Evolutionary conservation across 768 basidiomycete genomes (phyloP).

Genomic region (Hygrocybe punicea): DNA sequence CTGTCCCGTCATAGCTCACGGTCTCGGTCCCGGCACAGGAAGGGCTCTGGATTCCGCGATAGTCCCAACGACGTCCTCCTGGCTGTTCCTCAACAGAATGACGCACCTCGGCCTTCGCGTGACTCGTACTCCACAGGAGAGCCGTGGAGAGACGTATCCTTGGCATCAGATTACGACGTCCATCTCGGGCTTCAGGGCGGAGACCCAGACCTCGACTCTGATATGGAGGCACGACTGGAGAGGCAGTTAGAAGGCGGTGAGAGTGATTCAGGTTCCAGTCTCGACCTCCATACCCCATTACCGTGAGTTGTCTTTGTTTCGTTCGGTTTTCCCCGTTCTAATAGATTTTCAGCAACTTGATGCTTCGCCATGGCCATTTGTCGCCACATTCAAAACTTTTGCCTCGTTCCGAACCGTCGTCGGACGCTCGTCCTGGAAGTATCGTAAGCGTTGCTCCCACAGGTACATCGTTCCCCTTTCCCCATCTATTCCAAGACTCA

Average conservation of each 20-base stretch:
- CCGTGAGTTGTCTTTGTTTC: constrained; percentile 46
- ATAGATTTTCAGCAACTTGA: constrained; percentile 46
- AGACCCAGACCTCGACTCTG: constrained; percentile 10
- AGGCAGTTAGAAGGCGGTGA: constrained; percentile 26
- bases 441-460: constrained; percentile 39
- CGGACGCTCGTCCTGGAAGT: constrained; percentile 17
- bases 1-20: constrained; percentile 6
- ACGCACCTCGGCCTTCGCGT: background rate
- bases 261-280: constrained; percentile 54
- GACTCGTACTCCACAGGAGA: background rate
- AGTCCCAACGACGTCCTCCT: background rate
- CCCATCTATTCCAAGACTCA: constrained; percentile 8
- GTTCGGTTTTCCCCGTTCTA: constrained; percentile 4
- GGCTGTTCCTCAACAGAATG: background rate
- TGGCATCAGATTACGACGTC: constrained; percentile 21
- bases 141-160: background rate
- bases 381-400: constrained; percentile 65
- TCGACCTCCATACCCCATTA: constrained; percentile 66
- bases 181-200: constrained; percentile 12
- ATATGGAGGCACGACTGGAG: constrained; percentile 15
- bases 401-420: constrained; percentile 29
- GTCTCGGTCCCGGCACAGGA: background rate
- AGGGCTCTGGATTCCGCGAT: background rate
- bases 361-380: constrained; percentile 63
- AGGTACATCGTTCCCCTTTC: constrained; percentile 24